A percentile compares a stretch with the other conserved stretches of the same genome.
phyloP scores from a whole-genome alignment of 495 filamentous ascomycete genomes.

The Cairneyella variabilis region DNA sequence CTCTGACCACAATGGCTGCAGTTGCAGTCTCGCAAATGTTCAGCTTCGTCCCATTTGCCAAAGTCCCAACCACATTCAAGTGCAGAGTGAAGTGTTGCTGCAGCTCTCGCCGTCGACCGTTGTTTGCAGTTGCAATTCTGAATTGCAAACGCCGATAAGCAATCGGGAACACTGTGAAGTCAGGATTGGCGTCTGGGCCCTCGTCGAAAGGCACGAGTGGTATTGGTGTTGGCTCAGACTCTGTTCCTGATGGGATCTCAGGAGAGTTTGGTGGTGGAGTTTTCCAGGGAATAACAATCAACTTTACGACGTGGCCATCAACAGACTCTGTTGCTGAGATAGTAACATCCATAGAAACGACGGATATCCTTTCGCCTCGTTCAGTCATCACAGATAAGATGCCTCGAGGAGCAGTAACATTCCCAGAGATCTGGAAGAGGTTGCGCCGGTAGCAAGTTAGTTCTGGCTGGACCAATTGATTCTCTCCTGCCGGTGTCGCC shows the following conservation, averaged over 20 bases:
- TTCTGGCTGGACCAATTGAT: slow-evolving; percentile 65
- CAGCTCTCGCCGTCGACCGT: slow-evolving; percentile 72
- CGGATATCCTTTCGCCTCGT: slow-evolving; percentile 74
- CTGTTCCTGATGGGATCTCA: slow-evolving; percentile 46
- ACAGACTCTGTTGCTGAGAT: slow-evolving; percentile 91
- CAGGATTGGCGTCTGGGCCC: slow-evolving; percentile 47
- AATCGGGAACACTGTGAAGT: slow-evolving; percentile 83
- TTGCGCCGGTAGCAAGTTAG: slow-evolving; percentile 93
- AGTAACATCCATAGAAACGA: slow-evolving; percentile 75
- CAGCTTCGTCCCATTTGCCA: slow-evolving; percentile 64
- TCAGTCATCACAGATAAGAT: slow-evolving; percentile 77
- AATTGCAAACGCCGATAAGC: slow-evolving; percentile 90
- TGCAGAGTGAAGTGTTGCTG: slow-evolving; percentile 80
- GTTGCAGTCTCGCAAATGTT: slow-evolving; percentile 69
- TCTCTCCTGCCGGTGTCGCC: slow-evolving; percentile 59
- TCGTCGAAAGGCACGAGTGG: slow-evolving; percentile 69
- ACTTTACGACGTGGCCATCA: slow-evolving; percentile 80
- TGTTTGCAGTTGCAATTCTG: slow-evolving; percentile 69
- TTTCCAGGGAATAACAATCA: slow-evolving; percentile 96
- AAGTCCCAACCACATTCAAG: slow-evolving; percentile 66
- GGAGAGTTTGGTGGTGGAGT: slow-evolving; percentile 75
- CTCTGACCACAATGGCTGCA: slow-evolving; percentile 72
- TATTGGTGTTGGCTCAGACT: slow-evolving; percentile 59
- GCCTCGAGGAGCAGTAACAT: slow-evolving; percentile 72
- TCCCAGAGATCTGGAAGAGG: slow-evolving; percentile 87